Evolutionary conservation across 345 rosid species (phyloP).

Genomic region (Rhodomyrtus tomentosa): DNA sequence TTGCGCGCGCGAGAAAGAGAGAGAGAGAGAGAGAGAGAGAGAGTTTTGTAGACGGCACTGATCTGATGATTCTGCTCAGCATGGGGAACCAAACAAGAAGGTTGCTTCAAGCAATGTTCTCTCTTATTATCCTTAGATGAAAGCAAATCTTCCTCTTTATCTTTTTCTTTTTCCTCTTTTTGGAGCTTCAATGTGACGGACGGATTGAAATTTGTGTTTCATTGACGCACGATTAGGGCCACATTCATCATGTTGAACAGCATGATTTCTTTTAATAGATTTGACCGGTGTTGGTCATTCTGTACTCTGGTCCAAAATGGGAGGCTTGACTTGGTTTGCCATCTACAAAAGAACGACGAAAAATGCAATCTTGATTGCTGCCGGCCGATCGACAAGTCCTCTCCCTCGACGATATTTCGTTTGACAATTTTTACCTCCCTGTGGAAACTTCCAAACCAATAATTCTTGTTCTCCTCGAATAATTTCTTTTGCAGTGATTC

Average conservation of each 20-base stretch:
- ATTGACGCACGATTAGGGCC: fast-evolving
- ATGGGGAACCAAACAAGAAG: background rate
- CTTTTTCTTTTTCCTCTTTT: background rate
- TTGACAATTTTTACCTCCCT: background rate
- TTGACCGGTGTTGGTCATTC: background rate
- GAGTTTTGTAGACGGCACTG: background rate
- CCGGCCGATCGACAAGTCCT: background rate
- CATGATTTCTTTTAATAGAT: background rate
- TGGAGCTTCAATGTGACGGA: background rate
- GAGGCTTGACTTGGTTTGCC: background rate
- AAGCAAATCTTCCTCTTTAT: background rate
- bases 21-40: background rate
- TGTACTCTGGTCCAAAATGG: background rate
- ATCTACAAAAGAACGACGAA: background rate
- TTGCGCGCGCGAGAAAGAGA: no score
- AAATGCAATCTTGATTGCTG: background rate
- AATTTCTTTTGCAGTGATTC: background rate
- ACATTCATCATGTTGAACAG: fast-evolving
- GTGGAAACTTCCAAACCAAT: background rate
- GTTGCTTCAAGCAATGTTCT: background rate
- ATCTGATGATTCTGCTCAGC: background rate
- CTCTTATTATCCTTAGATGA: background rate
- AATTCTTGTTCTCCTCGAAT: background rate
- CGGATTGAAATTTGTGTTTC: background rate
- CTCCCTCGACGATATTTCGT: background rate